phyloP scores from a whole-genome alignment of 164 flowering plant species.

The Amborella trichopoda region DNA sequence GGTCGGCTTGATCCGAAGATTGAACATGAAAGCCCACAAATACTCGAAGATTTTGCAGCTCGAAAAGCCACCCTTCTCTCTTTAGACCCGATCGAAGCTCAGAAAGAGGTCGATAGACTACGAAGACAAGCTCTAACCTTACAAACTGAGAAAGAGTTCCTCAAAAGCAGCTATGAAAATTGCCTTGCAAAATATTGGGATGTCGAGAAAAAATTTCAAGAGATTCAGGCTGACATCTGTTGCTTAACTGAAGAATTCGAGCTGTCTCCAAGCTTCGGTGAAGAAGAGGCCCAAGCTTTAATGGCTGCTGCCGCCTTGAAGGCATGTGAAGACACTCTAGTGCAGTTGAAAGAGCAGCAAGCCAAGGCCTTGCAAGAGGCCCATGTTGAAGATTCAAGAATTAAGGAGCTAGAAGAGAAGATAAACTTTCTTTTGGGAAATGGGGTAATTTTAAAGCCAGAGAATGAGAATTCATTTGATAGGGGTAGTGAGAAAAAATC shows the following conservation, averaged over 20 bases:
- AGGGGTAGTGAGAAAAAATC: too few species aligned
- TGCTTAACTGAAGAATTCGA: slow-evolving; percentile 62
- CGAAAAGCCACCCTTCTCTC: too few species aligned
- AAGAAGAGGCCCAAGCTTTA: slow-evolving; percentile 56
- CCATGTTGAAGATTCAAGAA: slow-evolving; percentile 25
- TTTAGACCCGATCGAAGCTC: too few species aligned
- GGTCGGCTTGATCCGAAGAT: slow-evolving; percentile 11
- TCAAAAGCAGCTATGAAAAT: slow-evolving; percentile 45
- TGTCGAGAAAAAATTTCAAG: slow-evolving; percentile 48
- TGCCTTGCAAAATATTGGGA: slow-evolving; percentile 48
- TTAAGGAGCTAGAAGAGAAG: slow-evolving; percentile 34
- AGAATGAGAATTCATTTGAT: too few species aligned
- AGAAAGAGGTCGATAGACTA: slow-evolving; percentile 38
- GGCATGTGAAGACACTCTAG: slow-evolving; percentile 48
- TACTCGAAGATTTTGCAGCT: too few species aligned
- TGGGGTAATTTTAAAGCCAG: too few species aligned
- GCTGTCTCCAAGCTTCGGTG: slow-evolving; percentile 41
- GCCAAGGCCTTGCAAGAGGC: slow-evolving; percentile 32
- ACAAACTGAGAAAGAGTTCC: slow-evolving; percentile 79
- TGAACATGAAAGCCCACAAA: slow-evolving; percentile 19
- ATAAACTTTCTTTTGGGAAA: too few species aligned
- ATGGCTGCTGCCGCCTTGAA: slow-evolving; percentile 61
- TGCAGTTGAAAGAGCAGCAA: slow-evolving; percentile 42
- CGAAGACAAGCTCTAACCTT: slow-evolving; percentile 56
- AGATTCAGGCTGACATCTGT: slow-evolving; percentile 40